phyloP scores from a whole-genome alignment of 2,329 filamentous ascomycete genomes.

The Nothophoma quercina region DNA sequence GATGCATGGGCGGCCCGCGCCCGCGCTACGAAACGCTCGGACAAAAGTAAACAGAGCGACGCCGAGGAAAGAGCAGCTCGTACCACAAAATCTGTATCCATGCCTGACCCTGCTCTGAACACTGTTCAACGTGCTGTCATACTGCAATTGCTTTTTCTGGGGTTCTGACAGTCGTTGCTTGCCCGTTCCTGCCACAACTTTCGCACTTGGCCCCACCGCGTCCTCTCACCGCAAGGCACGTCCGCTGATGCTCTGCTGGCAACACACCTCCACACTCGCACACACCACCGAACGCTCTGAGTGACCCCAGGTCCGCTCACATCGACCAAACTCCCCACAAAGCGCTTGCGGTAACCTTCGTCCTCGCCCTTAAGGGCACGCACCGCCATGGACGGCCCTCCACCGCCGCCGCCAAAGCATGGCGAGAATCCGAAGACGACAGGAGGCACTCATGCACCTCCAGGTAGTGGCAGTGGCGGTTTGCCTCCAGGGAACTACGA shows the following conservation, averaged over 20 bases:
- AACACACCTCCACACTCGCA: conserved; percentile 27
- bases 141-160: conserved; percentile 14
- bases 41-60: conserved; percentile 19
- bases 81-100: conserved; percentile 18
- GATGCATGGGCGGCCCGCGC: conserved; percentile 18
- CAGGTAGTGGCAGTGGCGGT: conserved; percentile 61
- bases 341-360: conserved; percentile 22
- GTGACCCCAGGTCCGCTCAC: not conserved
- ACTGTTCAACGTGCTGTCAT: conserved; percentile 1
- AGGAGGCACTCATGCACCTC: conserved; percentile 37
- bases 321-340: conserved; percentile 8
- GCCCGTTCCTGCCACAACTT: conserved; percentile 6
- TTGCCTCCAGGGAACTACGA: conserved; percentile 92
- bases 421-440: conserved; percentile 75
- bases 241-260: conserved; percentile 38
- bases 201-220: conserved; percentile 5
- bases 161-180: conserved; percentile 20
- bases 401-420: conserved; percentile 86
- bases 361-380: conserved; percentile 36
- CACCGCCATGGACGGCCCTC: conserved; percentile 55
- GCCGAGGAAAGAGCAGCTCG: conserved; percentile 13
- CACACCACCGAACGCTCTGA: conserved; percentile 19
- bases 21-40: conserved; percentile 6
- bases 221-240: conserved; percentile 25
- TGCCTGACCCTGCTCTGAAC: conserved; percentile 9